These are phyloP conservation scores for Rhodotorula diobovata DNA, from an alignment of 768 basidiomycete species.

Conservation along the genomic window DNA sequence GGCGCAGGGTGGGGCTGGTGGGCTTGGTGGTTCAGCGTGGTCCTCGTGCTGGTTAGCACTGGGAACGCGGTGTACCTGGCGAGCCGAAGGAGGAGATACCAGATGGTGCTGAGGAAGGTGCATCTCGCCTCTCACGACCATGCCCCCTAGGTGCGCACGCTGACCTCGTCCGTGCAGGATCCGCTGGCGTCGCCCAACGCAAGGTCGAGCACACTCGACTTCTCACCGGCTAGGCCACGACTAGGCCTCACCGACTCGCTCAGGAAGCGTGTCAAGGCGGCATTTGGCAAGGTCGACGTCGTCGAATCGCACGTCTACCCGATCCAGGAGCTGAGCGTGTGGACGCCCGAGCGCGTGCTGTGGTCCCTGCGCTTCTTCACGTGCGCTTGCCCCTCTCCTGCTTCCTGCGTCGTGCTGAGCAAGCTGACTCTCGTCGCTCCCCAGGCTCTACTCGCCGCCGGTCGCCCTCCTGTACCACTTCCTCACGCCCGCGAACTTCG, in stretches of 20 bases:
- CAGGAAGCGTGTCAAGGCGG: conserved; percentile 3
- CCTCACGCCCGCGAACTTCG: conserved; percentile 25
- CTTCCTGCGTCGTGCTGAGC: neutral
- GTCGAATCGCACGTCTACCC: conserved; percentile 18
- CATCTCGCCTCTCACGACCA: neutral
- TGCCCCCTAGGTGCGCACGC: neutral
- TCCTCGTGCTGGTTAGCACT: conserved; percentile 22
- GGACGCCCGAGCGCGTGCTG: conserved; percentile 38
- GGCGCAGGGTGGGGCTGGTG: neutral
- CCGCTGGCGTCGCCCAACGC: conserved; percentile 37
- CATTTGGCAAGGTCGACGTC: neutral
- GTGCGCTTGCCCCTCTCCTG: conserved; percentile 5
- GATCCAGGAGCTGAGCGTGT: conserved; percentile 38
- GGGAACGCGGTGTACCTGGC: conserved; percentile 34
- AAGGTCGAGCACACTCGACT: conserved; percentile 17
- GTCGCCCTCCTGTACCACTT: conserved; percentile 40
- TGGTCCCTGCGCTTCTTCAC: conserved; percentile 37
- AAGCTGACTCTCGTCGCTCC: neutral
- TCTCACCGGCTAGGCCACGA: conserved; percentile 6
- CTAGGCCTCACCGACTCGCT: neutral
- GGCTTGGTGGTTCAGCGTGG: conserved; percentile 13
- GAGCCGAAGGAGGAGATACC: conserved; percentile 28
- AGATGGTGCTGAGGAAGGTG: conserved; percentile 34
- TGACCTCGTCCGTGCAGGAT: conserved; percentile 17
- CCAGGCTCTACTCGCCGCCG: conserved; percentile 38